Percentiles rank a stretch among this genome's conserved stretches.
These are phyloP conservation scores for Tricholoma furcatifolium DNA, from an alignment of 768 basidiomycete genomes.

Conservation along the genomic window DNA sequence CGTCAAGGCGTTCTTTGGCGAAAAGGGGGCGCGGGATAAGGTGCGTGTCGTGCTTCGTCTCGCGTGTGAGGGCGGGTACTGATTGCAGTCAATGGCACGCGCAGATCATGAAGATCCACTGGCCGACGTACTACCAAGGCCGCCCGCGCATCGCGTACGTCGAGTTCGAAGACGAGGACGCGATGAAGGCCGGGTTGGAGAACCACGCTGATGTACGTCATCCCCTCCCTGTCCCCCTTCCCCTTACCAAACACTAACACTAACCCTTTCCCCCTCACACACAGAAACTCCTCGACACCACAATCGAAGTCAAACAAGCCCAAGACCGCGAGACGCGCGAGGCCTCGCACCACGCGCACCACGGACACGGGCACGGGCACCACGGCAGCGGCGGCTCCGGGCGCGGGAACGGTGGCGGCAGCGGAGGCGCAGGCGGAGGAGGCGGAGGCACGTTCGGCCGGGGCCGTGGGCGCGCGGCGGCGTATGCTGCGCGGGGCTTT, in stretches of 20 bases:
- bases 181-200: constrained; percentile 77
- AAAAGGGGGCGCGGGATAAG: constrained; percentile 50
- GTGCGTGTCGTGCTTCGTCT: constrained; percentile 42
- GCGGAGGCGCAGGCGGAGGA: too few relatives aligned
- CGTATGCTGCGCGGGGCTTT: constrained; percentile 64
- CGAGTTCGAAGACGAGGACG: constrained; percentile 86
- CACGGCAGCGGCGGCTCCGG: constrained; percentile 31
- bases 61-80: not conserved
- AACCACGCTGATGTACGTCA: constrained; percentile 67
- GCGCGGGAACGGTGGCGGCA: too few relatives aligned
- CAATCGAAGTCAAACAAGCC: constrained; percentile 71
- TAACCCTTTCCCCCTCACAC: not conserved
- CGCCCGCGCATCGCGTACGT: constrained; percentile 75
- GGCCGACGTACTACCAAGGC: constrained; percentile 42
- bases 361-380: too few relatives aligned
- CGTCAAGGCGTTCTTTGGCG: constrained; percentile 74
- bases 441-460: constrained; percentile 39
- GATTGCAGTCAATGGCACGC: not conserved
- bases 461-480: constrained; percentile 55
- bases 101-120: constrained; percentile 68
- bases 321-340: too few relatives aligned
- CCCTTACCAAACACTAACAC: too few relatives aligned
- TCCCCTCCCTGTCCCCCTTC: not conserved
- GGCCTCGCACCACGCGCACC: too few relatives aligned
- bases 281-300: constrained; percentile 68